A percentile compares a stretch with the other conserved stretches of the same genome.
phyloP scores from a whole-genome alignment of 2,329 filamentous ascomycete species.

The Emmonsia crescens region DNA sequence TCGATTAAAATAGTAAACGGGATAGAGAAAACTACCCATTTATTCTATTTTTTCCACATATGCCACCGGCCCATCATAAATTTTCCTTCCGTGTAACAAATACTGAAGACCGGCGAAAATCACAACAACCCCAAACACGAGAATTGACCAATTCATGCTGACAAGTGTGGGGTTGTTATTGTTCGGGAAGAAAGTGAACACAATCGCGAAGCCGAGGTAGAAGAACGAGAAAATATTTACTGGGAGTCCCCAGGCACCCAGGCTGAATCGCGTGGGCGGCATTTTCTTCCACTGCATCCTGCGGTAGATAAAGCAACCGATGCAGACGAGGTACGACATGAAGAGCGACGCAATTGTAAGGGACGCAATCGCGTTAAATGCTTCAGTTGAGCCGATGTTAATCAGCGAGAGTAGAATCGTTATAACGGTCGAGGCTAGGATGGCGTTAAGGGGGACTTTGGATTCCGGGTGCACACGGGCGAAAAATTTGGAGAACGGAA shows the following conservation, averaged over 20 bases:
- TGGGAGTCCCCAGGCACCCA: constrained; percentile 20
- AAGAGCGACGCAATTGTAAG: constrained; percentile 29
- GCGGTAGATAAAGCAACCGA: constrained; percentile 25
- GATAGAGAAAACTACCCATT: background rate
- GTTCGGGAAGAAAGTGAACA: constrained; percentile 27
- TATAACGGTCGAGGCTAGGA: constrained; percentile 20
- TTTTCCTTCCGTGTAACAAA: constrained; percentile 11
- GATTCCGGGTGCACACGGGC: constrained; percentile 20
- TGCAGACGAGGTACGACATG: constrained; percentile 29
- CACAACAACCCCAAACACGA: constrained; percentile 21
- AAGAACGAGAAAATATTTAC: constrained; percentile 28
- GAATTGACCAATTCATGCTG: constrained; percentile 31
- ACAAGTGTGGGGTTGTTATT: constrained; percentile 21
- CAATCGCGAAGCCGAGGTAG: constrained; percentile 23
- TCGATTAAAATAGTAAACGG: background rate
- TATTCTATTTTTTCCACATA: constrained; percentile 8
- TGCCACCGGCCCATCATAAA: constrained; percentile 12
- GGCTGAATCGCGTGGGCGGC: constrained; percentile 11
- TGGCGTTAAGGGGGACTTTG: constrained; percentile 17
- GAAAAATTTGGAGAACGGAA: constrained; percentile 40
- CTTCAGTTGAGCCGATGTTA: constrained; percentile 30
- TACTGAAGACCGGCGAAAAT: constrained; percentile 13
- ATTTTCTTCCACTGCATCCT: constrained; percentile 5
- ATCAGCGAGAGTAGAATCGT: constrained; percentile 25
- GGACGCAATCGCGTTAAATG: constrained; percentile 31